Evolutionary conservation across 148 eudicot genomes (phyloP).

Genomic region (Agrostemma githago): DNA sequence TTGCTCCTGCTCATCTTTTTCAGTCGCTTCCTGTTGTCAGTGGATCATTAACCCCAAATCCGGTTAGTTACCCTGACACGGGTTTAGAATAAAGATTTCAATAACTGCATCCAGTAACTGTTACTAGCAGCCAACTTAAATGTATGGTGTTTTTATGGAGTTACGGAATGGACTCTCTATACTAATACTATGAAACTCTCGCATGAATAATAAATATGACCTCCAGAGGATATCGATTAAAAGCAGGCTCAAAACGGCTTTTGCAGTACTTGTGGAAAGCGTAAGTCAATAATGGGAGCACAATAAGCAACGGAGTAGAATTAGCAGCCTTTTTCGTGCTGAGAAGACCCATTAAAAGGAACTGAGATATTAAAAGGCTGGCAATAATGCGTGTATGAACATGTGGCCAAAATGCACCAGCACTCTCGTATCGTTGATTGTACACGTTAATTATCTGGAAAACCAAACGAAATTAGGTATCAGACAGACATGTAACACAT

Average conservation of each 20-base stretch:
- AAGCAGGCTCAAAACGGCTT: constrained; percentile 91
- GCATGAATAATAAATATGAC: constrained; percentile 26
- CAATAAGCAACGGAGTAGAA: constrained; percentile 81
- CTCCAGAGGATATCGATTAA: constrained; percentile 83
- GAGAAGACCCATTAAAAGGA: constrained; percentile 78
- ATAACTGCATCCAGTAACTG: too few species aligned
- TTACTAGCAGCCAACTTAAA: not conserved
- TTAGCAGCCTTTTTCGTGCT: constrained; percentile 87
- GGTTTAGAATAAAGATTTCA: too few species aligned
- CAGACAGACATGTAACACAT: not conserved
- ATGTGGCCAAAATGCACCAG: constrained; percentile 95
- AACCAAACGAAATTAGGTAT: constrained; percentile 3
- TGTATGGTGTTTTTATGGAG: not conserved
- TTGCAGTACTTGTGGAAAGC: constrained; percentile 88
- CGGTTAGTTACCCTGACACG: not conserved
- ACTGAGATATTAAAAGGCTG: constrained; percentile 86
- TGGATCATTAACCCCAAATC: not conserved
- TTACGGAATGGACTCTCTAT: too few species aligned
- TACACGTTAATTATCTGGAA: constrained; percentile 88
- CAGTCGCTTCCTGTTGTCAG: constrained; percentile 73
- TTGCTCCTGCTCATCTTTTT: constrained; percentile 63
- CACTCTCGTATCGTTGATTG: constrained; percentile 84
- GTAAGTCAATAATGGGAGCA: constrained; percentile 69
- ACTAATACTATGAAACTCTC: not conserved
- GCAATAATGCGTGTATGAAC: constrained; percentile 89